A percentile compares a stretch with the other conserved stretches of the same genome.
phyloP scores from a whole-genome alignment of 2,329 filamentous ascomycete genomes.

The Cladophialophora immunda region DNA sequence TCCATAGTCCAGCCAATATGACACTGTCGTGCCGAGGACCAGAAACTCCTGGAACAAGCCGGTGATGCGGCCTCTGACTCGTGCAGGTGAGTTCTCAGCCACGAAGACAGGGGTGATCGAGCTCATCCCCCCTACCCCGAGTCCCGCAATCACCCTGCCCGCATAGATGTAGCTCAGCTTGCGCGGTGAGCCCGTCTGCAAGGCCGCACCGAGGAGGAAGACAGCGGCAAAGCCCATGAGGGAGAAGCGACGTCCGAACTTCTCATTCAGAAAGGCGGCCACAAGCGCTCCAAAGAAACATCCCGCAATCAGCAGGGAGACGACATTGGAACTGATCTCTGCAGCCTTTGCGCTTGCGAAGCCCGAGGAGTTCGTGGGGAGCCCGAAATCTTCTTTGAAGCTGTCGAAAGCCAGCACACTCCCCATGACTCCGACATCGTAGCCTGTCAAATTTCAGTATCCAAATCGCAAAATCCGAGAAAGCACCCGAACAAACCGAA shows the following conservation, averaged over 20 bases:
- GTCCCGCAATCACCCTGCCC: not conserved
- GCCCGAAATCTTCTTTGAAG: too few relatives aligned
- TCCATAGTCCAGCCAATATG: not conserved
- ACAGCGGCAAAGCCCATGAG: not conserved
- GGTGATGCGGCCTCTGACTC: not conserved
- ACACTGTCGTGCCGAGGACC: not conserved
- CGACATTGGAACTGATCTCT: too few relatives aligned
- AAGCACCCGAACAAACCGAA: too few relatives aligned
- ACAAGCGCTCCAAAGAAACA: not conserved
- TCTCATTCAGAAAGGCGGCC: not conserved
- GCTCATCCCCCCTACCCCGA: not conserved
- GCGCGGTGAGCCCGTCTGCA: not conserved
- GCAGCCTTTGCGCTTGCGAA: too few relatives aligned
- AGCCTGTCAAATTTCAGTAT: too few relatives aligned
- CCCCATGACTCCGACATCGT: too few relatives aligned
- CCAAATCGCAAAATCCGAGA: too few relatives aligned
- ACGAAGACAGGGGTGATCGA: not conserved
- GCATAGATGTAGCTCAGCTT: not conserved
- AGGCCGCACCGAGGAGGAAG: not conserved
- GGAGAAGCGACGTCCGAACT: not conserved
- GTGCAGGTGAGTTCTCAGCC: not conserved
- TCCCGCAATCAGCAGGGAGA: not conserved
- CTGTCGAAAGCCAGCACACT: too few relatives aligned
- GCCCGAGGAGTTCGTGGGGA: too few relatives aligned
- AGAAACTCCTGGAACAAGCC: not conserved